phyloP scores from a whole-genome alignment of 164 flowering plant genomes.

The Platanus orientalis region DNA sequence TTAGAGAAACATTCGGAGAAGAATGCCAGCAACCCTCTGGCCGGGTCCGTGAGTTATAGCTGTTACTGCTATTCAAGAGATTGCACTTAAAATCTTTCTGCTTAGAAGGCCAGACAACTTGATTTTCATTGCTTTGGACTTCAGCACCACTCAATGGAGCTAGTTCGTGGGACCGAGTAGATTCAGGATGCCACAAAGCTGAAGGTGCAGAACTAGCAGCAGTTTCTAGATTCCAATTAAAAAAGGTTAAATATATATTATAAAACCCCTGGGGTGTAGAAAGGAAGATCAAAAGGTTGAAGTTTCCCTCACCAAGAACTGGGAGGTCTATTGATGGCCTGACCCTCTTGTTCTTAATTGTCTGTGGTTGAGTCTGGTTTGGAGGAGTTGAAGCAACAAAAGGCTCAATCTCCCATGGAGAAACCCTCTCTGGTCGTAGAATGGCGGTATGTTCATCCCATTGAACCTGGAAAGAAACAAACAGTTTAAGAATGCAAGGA shows the following conservation, averaged over 20 bases:
- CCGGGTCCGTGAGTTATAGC: constrained; percentile 20
- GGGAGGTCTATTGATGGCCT: constrained; percentile 47
- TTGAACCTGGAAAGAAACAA: constrained; percentile 53
- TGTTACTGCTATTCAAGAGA: constrained; percentile 18
- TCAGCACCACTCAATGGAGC: constrained; percentile 32
- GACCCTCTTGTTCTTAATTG: constrained; percentile 54
- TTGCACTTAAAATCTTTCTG: constrained; percentile 25
- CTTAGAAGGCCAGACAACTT: constrained; percentile 33
- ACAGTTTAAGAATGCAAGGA: background rate
- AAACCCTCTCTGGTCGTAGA: constrained; percentile 76
- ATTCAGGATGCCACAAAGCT: constrained; percentile 44
- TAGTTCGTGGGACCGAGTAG: constrained; percentile 32
- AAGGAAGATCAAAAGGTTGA: background rate
- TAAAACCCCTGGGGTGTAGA: constrained; percentile 3
- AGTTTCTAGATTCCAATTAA: constrained; percentile 30
- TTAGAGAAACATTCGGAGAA: constrained; percentile 37
- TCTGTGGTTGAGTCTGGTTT: constrained; percentile 28
- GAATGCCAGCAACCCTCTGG: constrained; percentile 38
- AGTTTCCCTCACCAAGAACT: constrained; percentile 33
- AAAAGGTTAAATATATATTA: background rate
- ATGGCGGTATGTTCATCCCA: constrained; percentile 89
- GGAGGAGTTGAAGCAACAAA: constrained; percentile 43
- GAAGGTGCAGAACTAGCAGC: constrained; percentile 24
- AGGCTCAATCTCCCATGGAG: constrained; percentile 93
- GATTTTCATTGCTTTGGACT: constrained; percentile 37